These are phyloP conservation scores for Danielozyma ontarioensis DNA, from an alignment of 805 yeast genomes.

Conservation along the genomic window DNA sequence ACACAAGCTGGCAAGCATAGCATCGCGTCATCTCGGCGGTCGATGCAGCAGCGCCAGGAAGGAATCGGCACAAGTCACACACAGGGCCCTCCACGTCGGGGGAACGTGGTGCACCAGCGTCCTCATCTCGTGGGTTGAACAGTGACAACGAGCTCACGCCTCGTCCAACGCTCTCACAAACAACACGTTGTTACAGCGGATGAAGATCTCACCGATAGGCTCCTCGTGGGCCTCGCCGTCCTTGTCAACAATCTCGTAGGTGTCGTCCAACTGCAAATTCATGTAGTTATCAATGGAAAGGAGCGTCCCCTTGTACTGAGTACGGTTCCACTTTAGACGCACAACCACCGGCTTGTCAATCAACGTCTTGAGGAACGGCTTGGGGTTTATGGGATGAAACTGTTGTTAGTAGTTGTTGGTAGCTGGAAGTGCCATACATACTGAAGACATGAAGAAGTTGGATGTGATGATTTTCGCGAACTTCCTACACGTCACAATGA, in stretches of 20 bases:
- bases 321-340: conserved; percentile 82
- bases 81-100: no score
- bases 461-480: no score
- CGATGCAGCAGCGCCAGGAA: no score
- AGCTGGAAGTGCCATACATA: not conserved
- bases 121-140: no score
- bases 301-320: conserved; percentile 79
- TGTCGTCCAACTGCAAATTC: conserved; percentile 72
- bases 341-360: conserved; percentile 69
- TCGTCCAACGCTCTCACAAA: conserved; percentile 19
- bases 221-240: conserved; percentile 8
- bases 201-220: conserved; percentile 21
- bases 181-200: conserved; percentile 25
- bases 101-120: no score
- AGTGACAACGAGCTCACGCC: no score
- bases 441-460: not conserved
- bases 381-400: conserved; percentile 75
- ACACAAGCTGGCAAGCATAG: no score
- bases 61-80: no score
- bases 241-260: conserved; percentile 37
- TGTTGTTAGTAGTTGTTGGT: conserved; percentile 1
- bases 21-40: no score
- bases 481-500: no score
- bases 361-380: conserved; percentile 79
- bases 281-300: conserved; percentile 86